Evolutionary conservation across 2,329 filamentous ascomycete species (phyloP), one percentile per base, ranked within the genome.

Genomic region (Beauveria bassiana): DNA sequence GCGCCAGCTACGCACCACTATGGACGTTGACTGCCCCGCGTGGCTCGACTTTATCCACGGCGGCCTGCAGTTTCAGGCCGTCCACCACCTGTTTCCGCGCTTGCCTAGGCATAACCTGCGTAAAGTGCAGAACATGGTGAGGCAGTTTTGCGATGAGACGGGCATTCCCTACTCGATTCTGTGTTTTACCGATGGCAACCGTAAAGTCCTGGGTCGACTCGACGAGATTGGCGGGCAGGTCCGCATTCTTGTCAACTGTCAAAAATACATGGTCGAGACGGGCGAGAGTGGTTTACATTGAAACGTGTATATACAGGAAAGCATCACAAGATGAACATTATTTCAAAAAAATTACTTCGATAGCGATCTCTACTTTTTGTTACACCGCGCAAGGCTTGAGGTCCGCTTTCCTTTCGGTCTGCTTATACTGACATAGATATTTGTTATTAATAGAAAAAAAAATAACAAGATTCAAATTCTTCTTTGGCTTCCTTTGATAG

Each of bases 11-110:
- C 80, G 87, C 50, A 90, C 87, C 3, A 89, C 86, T 28, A 88
- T 90, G 86, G 87, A 90, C 67, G 83, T 90, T 53, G 86, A 88
- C 67, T 90, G 87, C 72, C 87, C 87, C 0, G 75, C 79, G 26
- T 90, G 87, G 87, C 75, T 90, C 28, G 87, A 90, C 70, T 90
- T 86, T 66, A 79, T 89, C 69, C 87, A 90, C 70, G 87, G 87
- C 54, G 87, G 87, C 1, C 76, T 90, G 31, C 87, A 90, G 73
- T 90, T 90, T 73, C 87, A 90, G 72, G 86, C 83, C 7, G 81
- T 89, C 2, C 87, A 90, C 71, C 87, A 90, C 66, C 72, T 90
- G 12, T 90, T 86, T 68, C 87, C 87, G 3, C 79, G 87, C 5
- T 78, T 89, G 59, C 87, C 87, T 1, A 75, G 87, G 26, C 87